Base-by-base conservation (phyloP, 192 early-diverging fungal genomes). In the Phlyctochytrium bullatum region DNA sequence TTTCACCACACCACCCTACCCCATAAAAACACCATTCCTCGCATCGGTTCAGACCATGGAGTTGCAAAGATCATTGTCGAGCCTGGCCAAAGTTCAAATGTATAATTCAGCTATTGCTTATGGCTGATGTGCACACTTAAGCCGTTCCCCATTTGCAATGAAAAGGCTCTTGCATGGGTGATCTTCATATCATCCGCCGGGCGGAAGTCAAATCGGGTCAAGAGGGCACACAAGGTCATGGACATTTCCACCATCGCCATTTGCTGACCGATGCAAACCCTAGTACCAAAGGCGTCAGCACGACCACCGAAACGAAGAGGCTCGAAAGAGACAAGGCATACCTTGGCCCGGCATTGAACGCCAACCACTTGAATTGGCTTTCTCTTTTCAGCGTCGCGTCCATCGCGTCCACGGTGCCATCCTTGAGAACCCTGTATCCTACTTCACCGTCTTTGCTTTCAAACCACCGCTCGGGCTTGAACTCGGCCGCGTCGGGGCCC, bases 401-500 rank as follows among this genome's bases (percentile, higher is more conserved):
- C 52, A 69, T 29, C 34, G 75, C 65, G n/a, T 70, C 75, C 4
- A 31, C 57, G 17, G 67, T 61, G 61, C n/a, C n/a, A n/a, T n/a
- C n/a, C n/a, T n/a, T n/a, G n/a, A 27, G 30, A 0, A 64, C 62
- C 12, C 69, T 69, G 58, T 72, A 76, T 47, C 52, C 74, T 50
- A 59, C 64, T 17, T 59, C 61, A 0, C 50, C 36, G 40, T 29
- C 40, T 4, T 10, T 17, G 36, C 35, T 62, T 20, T 77, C 73
- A n/a, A 90, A 67, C 84, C 89, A 91, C 1, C 89, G 79, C 59
- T 88, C 84, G 28, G 90, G 90, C 20, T 74, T 64, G 69, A 88
- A 91, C 62, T 82, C 71, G 32, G 54, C 68, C 6, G 88, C 88
- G 57, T 90, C 80, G n/a, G 66, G 53, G 12, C 89, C 89, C 89